Percentiles rank a stretch among this genome's conserved stretches.
phyloP scores from a whole-genome alignment of 2,329 filamentous ascomycete genomes.

The Diaporthe amygdali region DNA sequence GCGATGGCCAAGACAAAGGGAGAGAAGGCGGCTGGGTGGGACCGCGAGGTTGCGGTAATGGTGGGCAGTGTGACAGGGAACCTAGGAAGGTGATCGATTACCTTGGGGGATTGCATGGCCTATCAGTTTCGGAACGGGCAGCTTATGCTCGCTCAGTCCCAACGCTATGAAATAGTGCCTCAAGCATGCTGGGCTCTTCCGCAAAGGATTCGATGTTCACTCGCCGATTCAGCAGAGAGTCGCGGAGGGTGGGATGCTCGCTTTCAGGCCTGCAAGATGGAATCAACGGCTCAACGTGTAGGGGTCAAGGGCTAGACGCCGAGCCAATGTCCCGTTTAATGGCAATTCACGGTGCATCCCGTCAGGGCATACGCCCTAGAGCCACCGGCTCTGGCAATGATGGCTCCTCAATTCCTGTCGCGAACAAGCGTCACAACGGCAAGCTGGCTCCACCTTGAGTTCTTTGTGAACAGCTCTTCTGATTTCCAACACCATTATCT shows the following conservation, averaged over 20 bases:
- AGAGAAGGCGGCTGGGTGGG: conserved; percentile 66
- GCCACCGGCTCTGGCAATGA: too few relatives aligned
- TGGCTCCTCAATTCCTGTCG: too few relatives aligned
- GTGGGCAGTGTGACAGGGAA: conserved; percentile 78
- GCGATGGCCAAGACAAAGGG: conserved; percentile 53
- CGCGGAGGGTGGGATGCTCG: neutral
- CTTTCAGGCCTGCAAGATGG: neutral
- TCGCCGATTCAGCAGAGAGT: neutral
- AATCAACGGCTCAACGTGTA: too few relatives aligned
- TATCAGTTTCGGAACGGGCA: neutral
- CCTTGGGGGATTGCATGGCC: neutral
- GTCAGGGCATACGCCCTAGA: too few relatives aligned
- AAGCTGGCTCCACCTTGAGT: too few relatives aligned
- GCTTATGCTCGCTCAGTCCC: neutral
- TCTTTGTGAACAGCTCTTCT: too few relatives aligned
- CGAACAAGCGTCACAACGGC: too few relatives aligned
- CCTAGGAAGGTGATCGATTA: conserved; percentile 47
- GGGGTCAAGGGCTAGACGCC: too few relatives aligned
- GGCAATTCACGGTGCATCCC: too few relatives aligned
- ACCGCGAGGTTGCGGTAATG: conserved; percentile 94
- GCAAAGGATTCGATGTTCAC: neutral
- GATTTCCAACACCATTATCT: too few relatives aligned
- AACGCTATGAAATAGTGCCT: too few relatives aligned
- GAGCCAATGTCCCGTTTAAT: too few relatives aligned
- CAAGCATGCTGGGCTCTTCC: neutral